Evolutionary conservation across 768 basidiomycete genomes (phyloP).

Genomic region (Naganishia antarctica): DNA sequence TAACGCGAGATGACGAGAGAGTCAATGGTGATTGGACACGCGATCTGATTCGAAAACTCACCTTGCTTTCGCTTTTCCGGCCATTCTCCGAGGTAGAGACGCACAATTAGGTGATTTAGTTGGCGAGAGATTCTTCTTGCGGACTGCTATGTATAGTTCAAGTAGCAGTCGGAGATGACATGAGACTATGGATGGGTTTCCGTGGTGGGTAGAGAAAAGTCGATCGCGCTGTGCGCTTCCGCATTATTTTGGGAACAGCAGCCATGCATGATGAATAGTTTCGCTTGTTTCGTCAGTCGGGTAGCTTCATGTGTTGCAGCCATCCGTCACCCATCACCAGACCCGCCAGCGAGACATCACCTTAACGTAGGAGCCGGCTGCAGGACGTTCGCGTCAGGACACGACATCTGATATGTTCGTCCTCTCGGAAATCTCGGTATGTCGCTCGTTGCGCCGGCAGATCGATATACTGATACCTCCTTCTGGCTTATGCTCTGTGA

Average conservation of each 20-base stretch:
- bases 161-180: too few species aligned
- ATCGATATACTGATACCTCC: not conserved
- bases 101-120: too few species aligned
- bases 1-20: too few species aligned
- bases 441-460: not conserved
- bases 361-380: too few species aligned
- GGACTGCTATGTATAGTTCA: too few species aligned
- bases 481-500: too few species aligned
- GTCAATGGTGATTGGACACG: not conserved
- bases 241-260: slow-evolving; percentile 10
- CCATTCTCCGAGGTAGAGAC: slow-evolving; percentile 14
- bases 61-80: slow-evolving; percentile 30
- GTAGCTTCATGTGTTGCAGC: too few species aligned
- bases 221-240: slow-evolving; percentile 8
- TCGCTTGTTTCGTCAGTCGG: not conserved
- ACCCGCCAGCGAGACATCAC: too few species aligned
- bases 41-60: not conserved
- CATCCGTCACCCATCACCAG: too few species aligned
- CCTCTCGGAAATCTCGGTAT: slow-evolving; percentile 9
- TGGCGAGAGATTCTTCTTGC: too few species aligned
- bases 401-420: not conserved
- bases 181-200: too few species aligned
- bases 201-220: slow-evolving; percentile 4
- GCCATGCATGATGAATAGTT: not conserved
- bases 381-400: too few species aligned